Base-by-base conservation (phyloP, 2,329 filamentous ascomycete species). In the Lasiodiplodia sp. region DNA sequence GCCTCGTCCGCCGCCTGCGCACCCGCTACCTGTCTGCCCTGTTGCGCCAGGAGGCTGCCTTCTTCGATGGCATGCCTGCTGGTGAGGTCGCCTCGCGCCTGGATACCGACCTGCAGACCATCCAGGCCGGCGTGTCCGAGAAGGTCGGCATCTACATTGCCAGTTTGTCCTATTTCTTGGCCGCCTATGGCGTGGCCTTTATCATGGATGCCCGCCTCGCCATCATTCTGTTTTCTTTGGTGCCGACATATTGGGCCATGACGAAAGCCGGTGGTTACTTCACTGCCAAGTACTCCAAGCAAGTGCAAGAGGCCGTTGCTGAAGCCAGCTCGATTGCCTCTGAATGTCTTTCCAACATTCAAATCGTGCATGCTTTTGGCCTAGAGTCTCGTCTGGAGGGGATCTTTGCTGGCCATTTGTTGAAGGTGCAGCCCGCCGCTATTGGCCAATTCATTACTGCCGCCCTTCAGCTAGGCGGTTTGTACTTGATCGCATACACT, bases 221-320 rank as follows among this genome's bases (percentile, higher is more conserved):
- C 23, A 37, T 67, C 2, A 60, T 60, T 23, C 28, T 67, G 4
- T 66, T 56, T 37, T 91, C 75, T 89, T 88, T 72, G 89, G 91
- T 75, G 86, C 87, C 18, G 88, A 91, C 79, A 80, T 87, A 51
- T 81, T 91, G 7, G 89, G 90, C 5, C 89, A 92, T 78, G 84
- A 90, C 71, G 10, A 56, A 55, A 6, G 37, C 12, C 2, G 63
- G 63, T 12, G 21, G 31, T 4, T 21, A 66, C 63, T 66, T 56
- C n/a, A 56, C 63, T 3, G n/a, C 34, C 2, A 66, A 66, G 51
- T 66, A 66, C 31, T 44, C 63, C 21, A 55, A 56, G 23, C 51
- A 21, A 23, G 51, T 66, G 12, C 47, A 40, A 18, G 63, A 56
- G 4, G 63, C 51, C n/a, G 51, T 66, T n/a, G 51, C 34, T 31